Evolutionary conservation across 164 flowering plant genomes (phyloP), one percentile per base, ranked within the genome.

Genomic region (Kingdonia uniflora): DNA sequence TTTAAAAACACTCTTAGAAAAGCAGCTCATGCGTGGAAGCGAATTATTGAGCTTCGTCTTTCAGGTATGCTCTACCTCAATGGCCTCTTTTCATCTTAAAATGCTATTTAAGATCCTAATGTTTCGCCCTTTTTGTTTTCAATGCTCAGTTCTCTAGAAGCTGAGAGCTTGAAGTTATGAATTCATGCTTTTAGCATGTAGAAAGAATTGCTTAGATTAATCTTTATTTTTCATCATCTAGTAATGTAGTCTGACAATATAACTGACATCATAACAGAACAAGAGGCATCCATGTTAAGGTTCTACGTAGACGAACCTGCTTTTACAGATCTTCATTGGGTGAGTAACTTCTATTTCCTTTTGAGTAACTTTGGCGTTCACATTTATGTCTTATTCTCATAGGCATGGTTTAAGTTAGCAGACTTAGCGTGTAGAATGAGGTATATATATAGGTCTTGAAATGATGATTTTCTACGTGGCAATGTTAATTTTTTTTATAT

Each of bases 291-390:
- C 14, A 65, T 33, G 44, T 52, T 94, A 41, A 79, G 99, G 74
- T 60, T 64, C 67, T 94, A 17, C 65, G 70, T 94, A 56, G 97
- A 94, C 57, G 76, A 94, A 55, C 90, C 96, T 46, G 84, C 90
- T 60, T 94, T 62, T 68, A 83, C 95, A 0, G 99, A 94, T 76
- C 85, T 94, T 57, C 99, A 94, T 55, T 89, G 99, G 97, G 99
- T 92, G 71, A 68, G 44, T 52, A 55, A 41, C 41, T 26, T 39
- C 20, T 19, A 16, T 20, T 29, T 21, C 43, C 14, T 21, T 10
- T 26, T 10, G 41, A 15, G 8, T 29, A 29, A 4, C 8, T 29
- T 29, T 29, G 35, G 8, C 8, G 6, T 29, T 29, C 35, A 3
- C 4, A 4, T 29, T 29, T 29, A 4, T 29, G 35, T 29, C 4